Conservation (phyloP, 73 alveolate genomes). For the Stentor roeselii region DNA sequence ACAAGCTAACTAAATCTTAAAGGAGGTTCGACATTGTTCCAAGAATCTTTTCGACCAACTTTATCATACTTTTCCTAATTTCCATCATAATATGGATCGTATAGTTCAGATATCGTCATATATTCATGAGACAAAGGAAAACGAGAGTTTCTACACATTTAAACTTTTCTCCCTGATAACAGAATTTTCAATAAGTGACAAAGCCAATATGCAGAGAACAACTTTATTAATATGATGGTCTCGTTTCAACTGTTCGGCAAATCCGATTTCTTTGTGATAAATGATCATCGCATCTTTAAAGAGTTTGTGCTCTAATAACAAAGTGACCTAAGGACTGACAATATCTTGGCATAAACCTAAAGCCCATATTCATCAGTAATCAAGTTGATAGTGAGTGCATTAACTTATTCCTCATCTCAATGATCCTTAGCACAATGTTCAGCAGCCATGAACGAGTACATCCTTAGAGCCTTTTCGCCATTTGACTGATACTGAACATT, state of each 20-base stretch:
- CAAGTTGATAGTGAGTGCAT: background rate
- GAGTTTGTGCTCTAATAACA: background rate
- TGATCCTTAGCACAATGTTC: background rate
- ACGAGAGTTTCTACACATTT: background rate
- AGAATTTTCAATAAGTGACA: background rate
- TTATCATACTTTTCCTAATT: constrained; percentile 2
- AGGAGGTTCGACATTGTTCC: constrained; percentile 13
- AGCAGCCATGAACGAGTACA: constrained; percentile 14
- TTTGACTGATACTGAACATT: background rate
- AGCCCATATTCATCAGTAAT: background rate
- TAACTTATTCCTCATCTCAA: background rate
- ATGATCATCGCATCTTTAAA: constrained; percentile 5
- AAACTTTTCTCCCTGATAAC: background rate
- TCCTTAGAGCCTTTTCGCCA: constrained; percentile 12
- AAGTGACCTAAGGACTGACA: background rate
- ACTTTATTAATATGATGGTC: constrained; percentile 18
- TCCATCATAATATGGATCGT: constrained; percentile 17
- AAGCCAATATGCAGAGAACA: constrained; percentile 16
- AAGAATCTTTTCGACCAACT: background rate
- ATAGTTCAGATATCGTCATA: background rate
- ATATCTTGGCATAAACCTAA: background rate
- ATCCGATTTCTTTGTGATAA: background rate
- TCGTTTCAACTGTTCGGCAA: background rate
- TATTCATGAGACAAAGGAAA: constrained; percentile 13
- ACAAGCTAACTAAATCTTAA: background rate